Evolutionary conservation across 331 rosid genomes (phyloP), one percentile per base, ranked within the genome.

Genomic region (Arachis monticola): DNA sequence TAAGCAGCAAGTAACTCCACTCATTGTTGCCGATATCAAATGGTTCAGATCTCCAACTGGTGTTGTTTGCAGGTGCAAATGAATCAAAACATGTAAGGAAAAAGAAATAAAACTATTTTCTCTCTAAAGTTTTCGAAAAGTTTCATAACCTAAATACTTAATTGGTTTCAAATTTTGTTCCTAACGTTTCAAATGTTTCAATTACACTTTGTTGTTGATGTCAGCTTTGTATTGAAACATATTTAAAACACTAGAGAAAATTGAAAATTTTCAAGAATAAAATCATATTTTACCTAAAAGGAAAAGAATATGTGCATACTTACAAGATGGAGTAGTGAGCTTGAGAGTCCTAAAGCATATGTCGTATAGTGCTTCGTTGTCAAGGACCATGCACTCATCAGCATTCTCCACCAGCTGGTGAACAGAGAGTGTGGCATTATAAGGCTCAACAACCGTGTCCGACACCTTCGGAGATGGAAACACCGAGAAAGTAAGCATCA

Each of bases 391-490:
- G 6, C 91, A 87, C 60, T 89, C 93, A 75, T 89, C 93, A 6
- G 85, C 87, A 77, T 87, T 84, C 82, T 87, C 91, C 35, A 87
- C 88, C 57, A 87, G 69, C 72, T 87, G 93, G 79, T 89, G 93
- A 27, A 89, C 89, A 31, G 93, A 87, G 64, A 89, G 91, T 7
- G 91, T 89, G n/a, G 91, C 91, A 66, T 89, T 87, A 67, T 87
- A 89, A 42, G 94, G 94, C 81, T 89, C 94, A 12, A 89, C 94
- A 50, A 89, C 91, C 0, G 94, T 89, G 72, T 89, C 94, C 1
- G 94, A 89, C 7, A 89, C 93, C 74, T 87, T 89, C 3, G 93
- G 93, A 69, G 92, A 87, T 30, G 92, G 92, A 11, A 85, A 85
- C 3, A 88, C 92, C 10, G 92, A 88, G 82, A 89, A 89, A 11